Evolutionary conservation across 73 alveolate species (phyloP).

Genomic region (Paramecium sonneborni): DNA sequence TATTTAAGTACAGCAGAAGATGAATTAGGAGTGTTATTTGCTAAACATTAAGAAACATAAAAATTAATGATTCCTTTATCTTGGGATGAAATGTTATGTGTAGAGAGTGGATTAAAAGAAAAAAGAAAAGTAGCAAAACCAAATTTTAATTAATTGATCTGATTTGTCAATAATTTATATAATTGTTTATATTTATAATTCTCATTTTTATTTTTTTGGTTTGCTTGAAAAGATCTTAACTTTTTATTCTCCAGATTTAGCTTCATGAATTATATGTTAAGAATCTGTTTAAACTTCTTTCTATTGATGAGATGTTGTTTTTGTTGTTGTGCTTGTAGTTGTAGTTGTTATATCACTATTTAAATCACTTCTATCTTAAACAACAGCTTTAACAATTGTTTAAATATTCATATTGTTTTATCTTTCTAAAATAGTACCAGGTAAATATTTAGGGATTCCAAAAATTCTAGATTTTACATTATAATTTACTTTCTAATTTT

Average conservation of each 20-base stretch:
- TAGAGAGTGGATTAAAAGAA: slow-evolving; percentile 68
- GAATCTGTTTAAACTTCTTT: neutral
- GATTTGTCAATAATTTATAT: neutral
- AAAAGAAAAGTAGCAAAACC: slow-evolving; percentile 82
- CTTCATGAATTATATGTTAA: neutral
- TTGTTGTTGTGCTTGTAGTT: neutral
- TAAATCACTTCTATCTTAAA: slow-evolving; percentile 21
- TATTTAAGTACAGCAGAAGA: slow-evolving; percentile 72
- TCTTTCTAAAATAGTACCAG: slow-evolving; percentile 86
- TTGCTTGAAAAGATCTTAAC: neutral
- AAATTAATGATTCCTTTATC: slow-evolving; percentile 72
- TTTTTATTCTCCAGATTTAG: neutral
- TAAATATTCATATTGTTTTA: neutral
- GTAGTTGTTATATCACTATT: neutral
- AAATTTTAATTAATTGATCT: slow-evolving; percentile 20
- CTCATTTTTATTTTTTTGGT: neutral
- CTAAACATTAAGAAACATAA: slow-evolving; percentile 72
- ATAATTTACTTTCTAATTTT: slow-evolving; percentile 66
- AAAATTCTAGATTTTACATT: slow-evolving; percentile 1
- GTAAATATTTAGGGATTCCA: slow-evolving; percentile 86
- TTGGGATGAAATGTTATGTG: slow-evolving; percentile 70
- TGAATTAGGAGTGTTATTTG: slow-evolving; percentile 77
- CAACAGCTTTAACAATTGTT: slow-evolving; percentile 50
- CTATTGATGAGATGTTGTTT: neutral
- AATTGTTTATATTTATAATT: neutral